Conservation (phyloP, 1,139 yeast species). For the Geotrichum macrosporum region DNA sequence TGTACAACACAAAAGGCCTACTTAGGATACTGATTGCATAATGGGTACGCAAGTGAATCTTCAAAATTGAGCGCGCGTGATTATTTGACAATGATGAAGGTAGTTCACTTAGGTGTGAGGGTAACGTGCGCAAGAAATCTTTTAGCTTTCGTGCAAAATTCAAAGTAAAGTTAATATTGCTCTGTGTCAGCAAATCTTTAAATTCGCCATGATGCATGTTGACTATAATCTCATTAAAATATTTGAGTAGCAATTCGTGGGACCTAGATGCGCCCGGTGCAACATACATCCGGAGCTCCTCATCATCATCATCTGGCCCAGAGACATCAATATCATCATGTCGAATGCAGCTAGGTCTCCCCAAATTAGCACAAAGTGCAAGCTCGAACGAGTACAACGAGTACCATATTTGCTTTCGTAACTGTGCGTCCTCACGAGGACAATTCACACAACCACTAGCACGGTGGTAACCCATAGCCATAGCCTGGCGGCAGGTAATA, state of each 20-base stretch:
- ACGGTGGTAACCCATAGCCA: constrained; percentile 21
- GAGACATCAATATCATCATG: constrained; percentile 20
- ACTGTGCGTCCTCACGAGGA: constrained; percentile 17
- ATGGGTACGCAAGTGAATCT: constrained; percentile 20
- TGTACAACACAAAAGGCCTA: constrained; percentile 20
- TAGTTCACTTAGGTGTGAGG: constrained; percentile 17
- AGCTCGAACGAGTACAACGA: constrained; percentile 20
- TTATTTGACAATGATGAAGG: constrained; percentile 13
- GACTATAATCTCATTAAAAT: constrained; percentile 11
- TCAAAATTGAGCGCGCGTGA: constrained; percentile 20
- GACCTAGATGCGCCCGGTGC: constrained; percentile 17
- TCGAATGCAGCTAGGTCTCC: constrained; percentile 20
- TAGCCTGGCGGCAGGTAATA: constrained; percentile 19
- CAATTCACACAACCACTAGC: constrained; percentile 17
- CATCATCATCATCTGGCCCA: constrained; percentile 18
- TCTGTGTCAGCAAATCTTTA: constrained; percentile 14
- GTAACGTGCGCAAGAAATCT: constrained; percentile 17
- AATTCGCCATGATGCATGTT: constrained; percentile 19
- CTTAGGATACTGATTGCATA: constrained; percentile 20
- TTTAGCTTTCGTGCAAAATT: constrained; percentile 17
- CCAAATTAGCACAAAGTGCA: constrained; percentile 20
- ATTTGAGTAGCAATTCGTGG: constrained; percentile 9
- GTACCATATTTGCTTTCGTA: constrained; percentile 19
- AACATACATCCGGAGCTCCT: constrained; percentile 13
- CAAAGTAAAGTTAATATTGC: constrained; percentile 16